Base-by-base conservation (phyloP, 805 yeast species). In the Hagleromyces aurorensis region DNA sequence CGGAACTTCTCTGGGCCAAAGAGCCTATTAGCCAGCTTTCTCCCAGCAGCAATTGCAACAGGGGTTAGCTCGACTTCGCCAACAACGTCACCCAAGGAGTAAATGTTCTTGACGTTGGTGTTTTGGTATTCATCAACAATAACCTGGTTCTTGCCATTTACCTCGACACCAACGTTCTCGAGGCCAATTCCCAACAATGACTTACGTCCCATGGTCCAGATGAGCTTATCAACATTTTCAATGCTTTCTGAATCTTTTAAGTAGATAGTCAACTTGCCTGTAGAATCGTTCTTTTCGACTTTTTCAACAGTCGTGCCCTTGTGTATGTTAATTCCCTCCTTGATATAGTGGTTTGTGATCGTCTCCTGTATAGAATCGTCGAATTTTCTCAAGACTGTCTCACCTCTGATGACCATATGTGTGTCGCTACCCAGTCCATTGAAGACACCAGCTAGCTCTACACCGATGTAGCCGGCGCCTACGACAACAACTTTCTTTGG, bases 381-480 rank as follows among this genome's bases (percentile, higher is more conserved):
- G 52, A 91, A 91, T 36, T 78, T 72, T 56, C 97, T 76, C 57
- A 91, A 68, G 16, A 91, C 87, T 2, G 87, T 79, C 36, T 87
- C 89, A 43, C 94, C 93, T 65, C 99, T 78, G 40, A 89, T 82
- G 37, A 89, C 71, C 57, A 91, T 57, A 55, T 83, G 89, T 26
- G 94, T 79, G 43, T 89, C 85, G 10, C 89, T 55, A 11, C 94
- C 94, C 38, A 91, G 68, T 14, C 85, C 85, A 43, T 82, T 70
- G 74, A 91, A 89, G 25, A 91, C 86, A 40, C 98, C 98, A 5
- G 96, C 81, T 29, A 91, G 70, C 64, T 91, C 99, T 27, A 86
- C 80, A 34, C 95, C 97, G 55, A 91, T 91, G 63, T 91, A 91
- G 24, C 99, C 99, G 21, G 96, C 96, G 46, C 99, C 99, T 8